Percentiles rank a stretch among this genome's conserved stretches.
Conservation (phyloP, 768 basidiomycete species). For the Tephrocybe sp. region DNA sequence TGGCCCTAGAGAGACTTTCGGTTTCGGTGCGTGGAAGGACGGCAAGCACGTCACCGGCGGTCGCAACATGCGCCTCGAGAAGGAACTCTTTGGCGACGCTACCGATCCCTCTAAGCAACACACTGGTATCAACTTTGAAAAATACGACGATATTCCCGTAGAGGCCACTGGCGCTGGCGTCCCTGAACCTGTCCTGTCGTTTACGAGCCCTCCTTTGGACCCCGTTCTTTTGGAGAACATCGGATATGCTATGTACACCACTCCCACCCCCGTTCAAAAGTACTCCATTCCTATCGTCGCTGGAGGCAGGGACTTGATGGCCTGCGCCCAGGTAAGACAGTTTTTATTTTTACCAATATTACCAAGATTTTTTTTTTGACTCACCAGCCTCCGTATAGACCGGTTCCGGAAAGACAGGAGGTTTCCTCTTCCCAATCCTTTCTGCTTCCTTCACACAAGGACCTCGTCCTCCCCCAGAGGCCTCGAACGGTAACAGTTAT, state of each 20-base stretch:
- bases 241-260: constrained; percentile 85
- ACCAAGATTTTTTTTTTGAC: constrained; percentile 7
- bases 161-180: constrained; percentile 97
- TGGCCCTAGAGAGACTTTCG: constrained; percentile 52
- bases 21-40: constrained; percentile 84
- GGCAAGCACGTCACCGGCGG: constrained; percentile 83
- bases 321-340: constrained; percentile 79
- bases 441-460: constrained; percentile 88
- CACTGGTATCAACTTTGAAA: constrained; percentile 99
- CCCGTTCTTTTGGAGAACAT: constrained; percentile 96
- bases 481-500: constrained; percentile 49
- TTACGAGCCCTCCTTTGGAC: constrained; percentile 89
- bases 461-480: constrained; percentile 69
- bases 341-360: constrained; percentile 1
- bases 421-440: constrained; percentile 98
- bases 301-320: constrained; percentile 87
- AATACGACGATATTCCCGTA: constrained; percentile 99
- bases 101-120: constrained; percentile 86
- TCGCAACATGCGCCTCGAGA: constrained; percentile 87
- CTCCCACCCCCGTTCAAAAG: constrained; percentile 98
- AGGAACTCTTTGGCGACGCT: constrained; percentile 92
- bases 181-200: constrained; percentile 89
- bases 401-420: constrained; percentile 98
- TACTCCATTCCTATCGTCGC: constrained; percentile 99
- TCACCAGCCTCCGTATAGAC: constrained; percentile 54